A percentile compares a stretch with the other conserved stretches of the same genome.
Evolutionary conservation across 2,329 filamentous ascomycete species (phyloP).

Genomic region (Berkeleyomyces basicola): DNA sequence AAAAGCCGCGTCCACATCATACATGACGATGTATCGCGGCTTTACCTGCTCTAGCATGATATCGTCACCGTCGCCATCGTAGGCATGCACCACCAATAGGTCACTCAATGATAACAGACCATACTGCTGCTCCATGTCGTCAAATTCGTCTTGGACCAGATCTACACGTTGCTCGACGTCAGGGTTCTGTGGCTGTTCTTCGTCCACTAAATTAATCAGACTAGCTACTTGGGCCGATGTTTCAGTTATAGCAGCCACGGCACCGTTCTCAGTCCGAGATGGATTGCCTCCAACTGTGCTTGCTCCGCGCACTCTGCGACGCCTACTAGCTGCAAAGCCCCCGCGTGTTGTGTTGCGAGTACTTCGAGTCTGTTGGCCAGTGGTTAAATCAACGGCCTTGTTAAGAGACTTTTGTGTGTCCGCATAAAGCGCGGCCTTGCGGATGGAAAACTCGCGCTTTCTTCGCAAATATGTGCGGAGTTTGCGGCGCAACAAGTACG

Average conservation of each 20-base stretch:
- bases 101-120: conserved; percentile 84
- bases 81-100: conserved; percentile 76
- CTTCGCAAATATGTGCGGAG: conserved; percentile 75
- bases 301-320: conserved; percentile 69
- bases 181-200: background rate
- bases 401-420: conserved; percentile 67
- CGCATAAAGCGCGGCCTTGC: conserved; percentile 61
- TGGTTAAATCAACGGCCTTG: conserved; percentile 37
- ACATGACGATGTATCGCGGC: conserved; percentile 95
- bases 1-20: conserved; percentile 87
- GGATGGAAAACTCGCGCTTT: conserved; percentile 77
- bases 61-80: conserved; percentile 90
- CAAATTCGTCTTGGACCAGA: conserved; percentile 57
- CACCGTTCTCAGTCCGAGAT: conserved; percentile 38
- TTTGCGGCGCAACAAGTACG: conserved; percentile 79
- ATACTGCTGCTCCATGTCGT: conserved; percentile 85
- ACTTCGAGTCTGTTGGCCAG: conserved; percentile 34
- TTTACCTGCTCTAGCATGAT: conserved; percentile 89
- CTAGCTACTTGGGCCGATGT: background rate
- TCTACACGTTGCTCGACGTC: conserved; percentile 64
- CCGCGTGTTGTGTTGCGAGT: conserved; percentile 16
- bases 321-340: conserved; percentile 49
- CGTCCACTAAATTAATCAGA: background rate
- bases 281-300: conserved; percentile 38
- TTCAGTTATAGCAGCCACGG: background rate